Evolutionary conservation across 148 eudicot genomes (phyloP), one percentile per base, ranked within the genome.

Genomic region (Persicaria maculosa): DNA sequence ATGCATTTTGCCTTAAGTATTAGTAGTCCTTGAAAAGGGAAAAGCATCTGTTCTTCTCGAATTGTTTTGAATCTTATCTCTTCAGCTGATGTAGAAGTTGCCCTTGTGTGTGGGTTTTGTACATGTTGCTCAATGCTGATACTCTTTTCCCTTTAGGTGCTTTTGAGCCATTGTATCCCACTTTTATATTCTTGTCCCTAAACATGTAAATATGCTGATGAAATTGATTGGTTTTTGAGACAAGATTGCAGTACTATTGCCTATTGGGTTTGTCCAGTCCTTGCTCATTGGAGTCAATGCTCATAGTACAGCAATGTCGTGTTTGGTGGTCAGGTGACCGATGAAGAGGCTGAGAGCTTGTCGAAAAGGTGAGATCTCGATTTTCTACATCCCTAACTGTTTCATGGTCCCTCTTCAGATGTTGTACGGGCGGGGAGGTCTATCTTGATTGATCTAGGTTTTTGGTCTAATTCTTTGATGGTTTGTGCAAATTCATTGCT

Each of bases 311-410:
- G 54, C 10, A 76, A 76, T 44, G 79, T 76, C 50, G 77, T 75
- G 61, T 76, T 76, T 55, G 79, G 79, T 8, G 79, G 79, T 2
- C 79, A 76, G 45, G 74, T 76, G 53, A 76, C 74, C n/a, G 79
- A 68, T 68, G 79, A 76, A 40, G 79, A 76, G 79, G 74, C 55
- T 20, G 79, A 76, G 79, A 76, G 53, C 20, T 22, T 69, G 68
- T 9, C 17, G 52, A 76, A 57, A 55, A 71, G 74, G 79, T 68
- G 67, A 69, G 79, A 76, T 76, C 74, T 76, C 54, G 16, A 14
- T 40, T 20, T 36, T 20, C 43, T 19, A 25, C 43, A 53, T 22
- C 7, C 6, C 31, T 17, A 22, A 17, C 36, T 45, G 73, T 70
- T 46, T 70, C n/a, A n/a, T 47, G 15, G 15, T 70, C 14, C 14